Percentiles rank a stretch among this genome's conserved stretches.
Evolutionary conservation across 2,329 filamentous ascomycete species (phyloP).

Genomic region (Trichoderma sp.): DNA sequence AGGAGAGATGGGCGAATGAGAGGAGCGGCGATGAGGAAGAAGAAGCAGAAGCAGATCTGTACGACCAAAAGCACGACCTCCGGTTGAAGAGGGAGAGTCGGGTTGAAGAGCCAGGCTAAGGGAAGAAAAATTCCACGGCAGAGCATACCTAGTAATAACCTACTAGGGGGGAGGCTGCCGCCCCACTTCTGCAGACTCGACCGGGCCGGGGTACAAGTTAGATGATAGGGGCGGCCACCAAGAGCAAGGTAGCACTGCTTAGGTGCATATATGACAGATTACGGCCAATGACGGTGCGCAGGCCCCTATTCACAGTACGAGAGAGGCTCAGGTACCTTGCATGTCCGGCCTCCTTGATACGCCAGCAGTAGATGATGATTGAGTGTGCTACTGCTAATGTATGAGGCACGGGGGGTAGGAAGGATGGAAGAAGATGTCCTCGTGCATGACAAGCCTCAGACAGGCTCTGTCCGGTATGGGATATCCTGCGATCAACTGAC

Average conservation of each 20-base stretch:
- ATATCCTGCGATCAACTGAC: not conserved
- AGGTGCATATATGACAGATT: slow-evolving; percentile 18
- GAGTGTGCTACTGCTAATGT: not conserved
- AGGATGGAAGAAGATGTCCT: too few species aligned
- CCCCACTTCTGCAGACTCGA: not conserved
- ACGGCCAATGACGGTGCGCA: not conserved
- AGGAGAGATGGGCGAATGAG: slow-evolving; percentile 20
- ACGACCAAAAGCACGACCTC: slow-evolving; percentile 3
- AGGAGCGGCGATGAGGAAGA: slow-evolving; percentile 17
- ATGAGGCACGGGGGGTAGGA: not conserved
- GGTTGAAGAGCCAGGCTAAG: slow-evolving; percentile 16
- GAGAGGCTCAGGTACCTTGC: not conserved
- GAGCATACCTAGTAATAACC: slow-evolving; percentile 16
- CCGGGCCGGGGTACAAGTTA: slow-evolving; percentile 1
- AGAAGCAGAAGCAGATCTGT: slow-evolving; percentile 11
- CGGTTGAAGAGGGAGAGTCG: slow-evolving; percentile 18
- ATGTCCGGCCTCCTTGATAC: not conserved
- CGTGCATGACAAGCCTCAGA: not conserved
- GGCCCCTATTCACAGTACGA: slow-evolving; percentile 17
- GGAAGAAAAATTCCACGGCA: slow-evolving; percentile 20
- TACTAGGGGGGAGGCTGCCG: slow-evolving; percentile 15
- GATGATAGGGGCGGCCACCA: slow-evolving; percentile 15
- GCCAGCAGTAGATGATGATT: not conserved
- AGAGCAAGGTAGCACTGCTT: slow-evolving; percentile 7
- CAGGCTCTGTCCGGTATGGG: not conserved